phyloP scores from a whole-genome alignment of 148 eudicot species.

The Arbutus unedo region DNA sequence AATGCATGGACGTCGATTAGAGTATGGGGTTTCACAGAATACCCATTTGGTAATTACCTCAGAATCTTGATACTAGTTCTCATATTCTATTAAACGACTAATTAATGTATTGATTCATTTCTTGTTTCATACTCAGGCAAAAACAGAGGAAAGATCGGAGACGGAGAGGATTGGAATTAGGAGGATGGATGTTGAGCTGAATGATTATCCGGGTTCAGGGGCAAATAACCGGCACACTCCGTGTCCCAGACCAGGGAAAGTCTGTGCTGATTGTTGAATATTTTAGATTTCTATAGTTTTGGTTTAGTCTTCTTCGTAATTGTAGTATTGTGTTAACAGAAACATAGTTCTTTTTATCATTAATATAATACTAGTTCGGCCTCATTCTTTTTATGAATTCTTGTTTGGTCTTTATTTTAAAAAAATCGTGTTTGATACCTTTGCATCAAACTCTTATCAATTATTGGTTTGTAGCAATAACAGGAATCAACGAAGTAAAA shows the following conservation, averaged over 20 bases:
- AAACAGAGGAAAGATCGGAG: constrained; percentile 7
- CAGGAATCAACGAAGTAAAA: too few relatives aligned
- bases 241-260: constrained; percentile 26
- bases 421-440: too few relatives aligned
- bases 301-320: too few relatives aligned
- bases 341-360: too few relatives aligned
- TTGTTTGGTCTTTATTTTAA: too few relatives aligned
- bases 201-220: constrained; percentile 77
- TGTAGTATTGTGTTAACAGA: too few relatives aligned
- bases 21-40: constrained; percentile 16
- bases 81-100: neutral
- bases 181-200: constrained; percentile 36
- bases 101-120: neutral
- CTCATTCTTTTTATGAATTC: too few relatives aligned
- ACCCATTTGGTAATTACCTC: constrained; percentile 20
- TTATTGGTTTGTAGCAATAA: too few relatives aligned
- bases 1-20: constrained; percentile 24
- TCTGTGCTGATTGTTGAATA: constrained; percentile 30
- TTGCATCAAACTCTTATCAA: too few relatives aligned
- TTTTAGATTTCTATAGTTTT: neutral
- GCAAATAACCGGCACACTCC: constrained; percentile 77
- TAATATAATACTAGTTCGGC: too few relatives aligned
- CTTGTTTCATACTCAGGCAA: constrained; percentile 13
- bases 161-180: neutral
- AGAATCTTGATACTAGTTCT: neutral